Evolutionary conservation across 2,329 filamentous ascomycete genomes (phyloP).

Genomic region (Calonectria crousiana): DNA sequence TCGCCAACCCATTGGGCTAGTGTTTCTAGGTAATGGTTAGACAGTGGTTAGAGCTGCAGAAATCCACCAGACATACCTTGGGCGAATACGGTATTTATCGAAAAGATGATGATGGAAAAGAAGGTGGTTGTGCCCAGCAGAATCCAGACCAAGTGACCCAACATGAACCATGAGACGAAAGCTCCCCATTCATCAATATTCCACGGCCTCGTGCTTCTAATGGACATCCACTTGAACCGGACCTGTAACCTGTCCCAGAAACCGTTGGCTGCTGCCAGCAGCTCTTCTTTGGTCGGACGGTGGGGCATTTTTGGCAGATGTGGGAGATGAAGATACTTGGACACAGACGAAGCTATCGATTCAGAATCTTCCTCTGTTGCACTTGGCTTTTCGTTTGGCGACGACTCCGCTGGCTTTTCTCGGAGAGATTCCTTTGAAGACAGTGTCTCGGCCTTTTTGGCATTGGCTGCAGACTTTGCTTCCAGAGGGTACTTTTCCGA

Average conservation of each 20-base stretch:
- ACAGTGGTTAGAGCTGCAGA: neutral
- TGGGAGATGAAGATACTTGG: constrained; percentile 70
- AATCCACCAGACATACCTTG: constrained; percentile 72
- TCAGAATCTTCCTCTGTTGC: constrained; percentile 46
- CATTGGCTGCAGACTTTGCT: constrained; percentile 30
- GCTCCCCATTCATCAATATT: constrained; percentile 97
- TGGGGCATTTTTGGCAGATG: constrained; percentile 80
- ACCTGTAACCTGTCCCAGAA: constrained; percentile 93
- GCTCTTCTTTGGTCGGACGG: constrained; percentile 91
- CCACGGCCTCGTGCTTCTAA: constrained; percentile 92
- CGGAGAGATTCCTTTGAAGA: constrained; percentile 26
- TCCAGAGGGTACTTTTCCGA: constrained; percentile 9
- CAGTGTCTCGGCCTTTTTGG: constrained; percentile 29
- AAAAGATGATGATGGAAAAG: constrained; percentile 89
- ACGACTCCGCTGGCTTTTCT: constrained; percentile 22
- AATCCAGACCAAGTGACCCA: constrained; percentile 95
- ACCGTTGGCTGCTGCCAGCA: constrained; percentile 89
- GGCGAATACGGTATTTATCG: constrained; percentile 95
- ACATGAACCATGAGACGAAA: constrained; percentile 91
- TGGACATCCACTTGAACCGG: constrained; percentile 98
- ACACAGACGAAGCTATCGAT: constrained; percentile 64
- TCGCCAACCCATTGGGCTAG: constrained; percentile 94
- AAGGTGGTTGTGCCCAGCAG: constrained; percentile 98
- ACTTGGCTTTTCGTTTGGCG: constrained; percentile 20
- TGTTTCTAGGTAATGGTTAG: constrained; percentile 72